Base-by-base conservation (phyloP, 176 grass and related monocot genomes). In the Tillandsia fasciculata region DNA sequence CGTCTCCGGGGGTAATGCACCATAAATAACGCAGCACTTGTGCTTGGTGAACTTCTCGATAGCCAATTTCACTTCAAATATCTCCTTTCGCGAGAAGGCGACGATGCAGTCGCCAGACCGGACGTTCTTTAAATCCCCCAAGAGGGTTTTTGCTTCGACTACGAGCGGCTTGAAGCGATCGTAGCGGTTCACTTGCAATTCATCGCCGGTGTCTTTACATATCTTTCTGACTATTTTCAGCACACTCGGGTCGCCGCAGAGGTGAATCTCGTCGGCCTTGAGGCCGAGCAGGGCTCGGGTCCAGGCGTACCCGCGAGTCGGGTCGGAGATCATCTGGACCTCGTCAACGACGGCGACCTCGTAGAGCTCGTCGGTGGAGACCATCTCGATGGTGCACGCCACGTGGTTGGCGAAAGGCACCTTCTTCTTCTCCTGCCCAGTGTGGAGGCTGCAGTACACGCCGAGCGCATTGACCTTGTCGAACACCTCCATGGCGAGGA, bases 401-500 rank as follows among this genome's bases (percentile, higher is more conserved):
- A 87, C 77, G 66, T 97, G 93, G 69, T 87, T 87, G 80, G 93
- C 67, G 57, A 97, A 97, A 72, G 93, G 89, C 29, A 97, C 64
- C 1, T 74, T 73, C 79, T 97, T 90, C 11, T 85, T 78, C 77
- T 97, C 93, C 68, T 97, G 93, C 13, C 93, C 93, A 0, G 93
- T 97, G 77, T 81, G 93, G 63, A 97, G 82, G 50, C 74, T 87
- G 77, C 93, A 97, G 78, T 97, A 97, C 65, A 97, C 80, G 13
- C 93, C 93, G 18, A 83, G 64, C 1, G 82, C 70, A 70, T 97
- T 92, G 12, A 97, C 79, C 79, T 89, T 89, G 69, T 97, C 93
- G 53, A 97, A 97, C 3, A 97, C 87, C 82, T 92, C 93, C 93
- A 97, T 97, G 74, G 93, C 93, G 1, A 97, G 86, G 76, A 97